A percentile compares a stretch with the other conserved stretches of the same genome.
phyloP scores from a whole-genome alignment of 495 filamentous ascomycete species.

The Chaetomidium leptoderma region DNA sequence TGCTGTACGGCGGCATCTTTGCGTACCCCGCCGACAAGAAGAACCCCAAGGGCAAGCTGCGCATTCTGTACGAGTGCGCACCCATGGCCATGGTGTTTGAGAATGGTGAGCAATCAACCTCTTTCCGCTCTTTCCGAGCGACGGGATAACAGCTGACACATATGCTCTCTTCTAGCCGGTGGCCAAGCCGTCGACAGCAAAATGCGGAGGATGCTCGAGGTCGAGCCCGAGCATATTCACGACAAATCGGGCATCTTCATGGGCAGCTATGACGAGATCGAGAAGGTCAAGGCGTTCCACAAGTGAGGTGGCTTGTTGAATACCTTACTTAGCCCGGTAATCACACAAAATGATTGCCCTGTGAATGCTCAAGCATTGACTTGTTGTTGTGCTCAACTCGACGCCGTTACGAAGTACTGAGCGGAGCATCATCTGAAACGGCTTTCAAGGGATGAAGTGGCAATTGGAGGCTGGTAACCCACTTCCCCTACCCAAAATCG shows the following conservation, averaged over 20 bases:
- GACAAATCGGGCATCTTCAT: constrained; percentile 95
- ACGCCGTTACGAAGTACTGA: neutral
- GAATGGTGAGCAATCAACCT: constrained; percentile 86
- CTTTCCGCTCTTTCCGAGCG: no score
- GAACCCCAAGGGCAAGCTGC: constrained; percentile 94
- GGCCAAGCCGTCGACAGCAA: constrained; percentile 85
- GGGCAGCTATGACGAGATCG: constrained; percentile 89
- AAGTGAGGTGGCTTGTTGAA: constrained; percentile 26
- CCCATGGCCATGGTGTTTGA: constrained; percentile 99
- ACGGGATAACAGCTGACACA: constrained; percentile 29
- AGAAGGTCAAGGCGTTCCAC: constrained; percentile 79
- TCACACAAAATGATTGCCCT: no score
- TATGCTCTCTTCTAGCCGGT: constrained; percentile 64
- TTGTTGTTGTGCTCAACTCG: neutral
- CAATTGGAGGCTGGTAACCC: neutral
- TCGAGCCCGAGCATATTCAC: constrained; percentile 90
- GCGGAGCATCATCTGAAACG: neutral
- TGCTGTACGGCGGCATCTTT: constrained; percentile 94
- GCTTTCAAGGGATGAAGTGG: neutral
- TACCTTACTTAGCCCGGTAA: constrained; percentile 1
- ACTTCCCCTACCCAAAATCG: no score
- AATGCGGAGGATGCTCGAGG: constrained; percentile 83
- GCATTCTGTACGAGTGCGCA: constrained; percentile 97
- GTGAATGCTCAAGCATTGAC: no score
- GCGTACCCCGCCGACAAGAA: constrained; percentile 98